Evolutionary conservation across 768 basidiomycete species (phyloP).

Genomic region (Lactarius hengduanensis): DNA sequence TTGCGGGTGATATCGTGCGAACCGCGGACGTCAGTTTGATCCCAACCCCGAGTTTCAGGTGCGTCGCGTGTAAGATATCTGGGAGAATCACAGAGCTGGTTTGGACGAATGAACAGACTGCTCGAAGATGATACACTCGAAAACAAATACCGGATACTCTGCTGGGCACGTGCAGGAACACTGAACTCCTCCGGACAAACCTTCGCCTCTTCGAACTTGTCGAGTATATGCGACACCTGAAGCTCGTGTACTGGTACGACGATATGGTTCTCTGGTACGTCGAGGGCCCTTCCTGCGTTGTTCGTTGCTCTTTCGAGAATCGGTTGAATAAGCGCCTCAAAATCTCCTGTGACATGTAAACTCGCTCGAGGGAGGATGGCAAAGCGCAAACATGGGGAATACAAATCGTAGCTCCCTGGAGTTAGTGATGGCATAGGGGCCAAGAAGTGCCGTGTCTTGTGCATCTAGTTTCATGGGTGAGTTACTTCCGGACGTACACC

Average conservation of each 20-base stretch:
- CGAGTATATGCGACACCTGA: constrained; percentile 48
- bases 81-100: constrained; percentile 54
- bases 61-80: constrained; percentile 43
- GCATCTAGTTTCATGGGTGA: constrained; percentile 44
- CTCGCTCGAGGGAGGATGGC: constrained; percentile 44
- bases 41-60: constrained; percentile 55
- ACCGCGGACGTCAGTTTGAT: constrained; percentile 58
- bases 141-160: constrained; percentile 48
- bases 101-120: neutral
- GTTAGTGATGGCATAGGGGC: constrained; percentile 46
- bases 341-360: constrained; percentile 51
- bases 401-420: constrained; percentile 51
- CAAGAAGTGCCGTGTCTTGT: constrained; percentile 53
- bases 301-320: constrained; percentile 42
- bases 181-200: constrained; percentile 44
- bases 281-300: constrained; percentile 39
- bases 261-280: constrained; percentile 39
- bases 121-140: neutral
- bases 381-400: constrained; percentile 49
- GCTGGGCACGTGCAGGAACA: constrained; percentile 49
- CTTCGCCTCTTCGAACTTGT: constrained; percentile 49
- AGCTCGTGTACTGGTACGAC: constrained; percentile 56
- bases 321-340: constrained; percentile 44
- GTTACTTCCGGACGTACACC: neutral
- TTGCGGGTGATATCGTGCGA: constrained; percentile 58